These are phyloP conservation scores for Elongisporangium prolatum DNA, from an alignment of 352 stramenopile genomes.

Conservation along the genomic window DNA sequence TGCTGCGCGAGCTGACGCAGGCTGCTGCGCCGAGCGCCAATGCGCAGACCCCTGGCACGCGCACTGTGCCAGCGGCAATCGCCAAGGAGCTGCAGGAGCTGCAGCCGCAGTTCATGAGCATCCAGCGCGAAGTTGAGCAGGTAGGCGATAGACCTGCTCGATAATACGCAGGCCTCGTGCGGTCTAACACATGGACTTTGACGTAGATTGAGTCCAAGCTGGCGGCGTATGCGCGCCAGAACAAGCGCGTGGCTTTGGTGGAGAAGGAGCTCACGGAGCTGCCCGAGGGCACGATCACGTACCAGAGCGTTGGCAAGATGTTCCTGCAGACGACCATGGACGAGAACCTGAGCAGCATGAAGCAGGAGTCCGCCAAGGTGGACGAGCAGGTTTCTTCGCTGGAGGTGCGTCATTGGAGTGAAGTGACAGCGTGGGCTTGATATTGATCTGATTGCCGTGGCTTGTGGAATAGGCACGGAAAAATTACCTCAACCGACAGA, in stretches of 20 bases:
- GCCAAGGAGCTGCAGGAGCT: conserved; percentile 78
- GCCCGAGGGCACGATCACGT: conserved; percentile 56
- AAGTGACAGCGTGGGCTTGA: background rate
- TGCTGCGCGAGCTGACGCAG: conserved; percentile 65
- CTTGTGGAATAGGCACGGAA: conserved; percentile 41
- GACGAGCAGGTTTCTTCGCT: conserved; percentile 69
- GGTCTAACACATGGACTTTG: background rate
- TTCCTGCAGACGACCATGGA: conserved; percentile 55
- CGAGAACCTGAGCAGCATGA: conserved; percentile 55
- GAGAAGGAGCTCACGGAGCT: conserved; percentile 68
- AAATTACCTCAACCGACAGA: conserved; percentile 78
- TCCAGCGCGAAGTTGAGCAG: conserved; percentile 73
- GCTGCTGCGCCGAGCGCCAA: conserved; percentile 23
- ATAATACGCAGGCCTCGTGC: background rate
- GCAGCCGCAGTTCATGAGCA: conserved; percentile 72
- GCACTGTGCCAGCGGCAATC: conserved; percentile 51
- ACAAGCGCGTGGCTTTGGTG: conserved; percentile 72
- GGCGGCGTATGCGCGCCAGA: conserved; percentile 47
- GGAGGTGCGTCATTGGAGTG: conserved; percentile 25
- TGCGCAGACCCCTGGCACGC: conserved; percentile 5
- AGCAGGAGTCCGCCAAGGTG: conserved; percentile 49
- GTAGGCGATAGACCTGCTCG: conserved; percentile 4
- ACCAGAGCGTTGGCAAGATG: conserved; percentile 80
- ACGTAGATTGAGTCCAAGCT: conserved; percentile 66
- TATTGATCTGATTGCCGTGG: background rate